These are phyloP conservation scores for Daldinia sp. DNA, from an alignment of 2,329 filamentous ascomycete genomes.

Conservation along the genomic window DNA sequence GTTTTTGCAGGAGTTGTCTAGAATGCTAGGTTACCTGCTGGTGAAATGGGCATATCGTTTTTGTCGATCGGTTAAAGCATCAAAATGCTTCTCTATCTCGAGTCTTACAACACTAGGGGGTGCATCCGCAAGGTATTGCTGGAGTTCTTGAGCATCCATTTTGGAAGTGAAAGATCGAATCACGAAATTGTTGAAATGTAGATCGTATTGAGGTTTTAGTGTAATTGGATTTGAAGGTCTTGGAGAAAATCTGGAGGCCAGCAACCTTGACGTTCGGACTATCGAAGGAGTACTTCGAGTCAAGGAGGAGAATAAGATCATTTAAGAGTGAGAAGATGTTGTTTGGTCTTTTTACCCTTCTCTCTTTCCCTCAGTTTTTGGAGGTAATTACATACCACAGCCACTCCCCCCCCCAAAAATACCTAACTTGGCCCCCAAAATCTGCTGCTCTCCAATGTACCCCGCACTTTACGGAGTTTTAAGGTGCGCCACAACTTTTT, in stretches of 20 bases:
- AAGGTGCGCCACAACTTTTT: neutral
- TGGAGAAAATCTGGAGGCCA: slow-evolving; percentile 21
- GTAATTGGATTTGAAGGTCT: neutral
- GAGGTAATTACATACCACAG: neutral
- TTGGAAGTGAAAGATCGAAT: slow-evolving; percentile 42
- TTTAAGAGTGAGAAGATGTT: slow-evolving; percentile 21
- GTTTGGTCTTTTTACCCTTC: neutral
- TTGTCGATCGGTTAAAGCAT: slow-evolving; percentile 75
- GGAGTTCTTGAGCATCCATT: slow-evolving; percentile 68
- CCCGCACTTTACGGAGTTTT: slow-evolving; percentile 2
- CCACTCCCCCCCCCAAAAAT: neutral
- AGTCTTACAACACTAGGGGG: slow-evolving; percentile 89
- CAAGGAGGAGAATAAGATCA: slow-evolving; percentile 28
- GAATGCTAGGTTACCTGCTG: slow-evolving; percentile 65
- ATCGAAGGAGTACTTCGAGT: slow-evolving; percentile 37
- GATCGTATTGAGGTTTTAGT: neutral
- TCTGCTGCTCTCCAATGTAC: neutral
- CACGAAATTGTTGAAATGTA: neutral
- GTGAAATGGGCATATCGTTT: slow-evolving; percentile 93
- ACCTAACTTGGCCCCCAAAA: neutral
- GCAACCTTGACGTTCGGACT: slow-evolving; percentile 33
- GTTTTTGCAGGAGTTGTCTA: neutral
- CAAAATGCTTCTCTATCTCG: slow-evolving; percentile 92
- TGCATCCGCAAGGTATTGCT: slow-evolving; percentile 88
- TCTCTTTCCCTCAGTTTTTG: slow-evolving; percentile 3